phyloP scores from a whole-genome alignment of 2,329 filamentous ascomycete species.

The Escovopsis sp. region DNA sequence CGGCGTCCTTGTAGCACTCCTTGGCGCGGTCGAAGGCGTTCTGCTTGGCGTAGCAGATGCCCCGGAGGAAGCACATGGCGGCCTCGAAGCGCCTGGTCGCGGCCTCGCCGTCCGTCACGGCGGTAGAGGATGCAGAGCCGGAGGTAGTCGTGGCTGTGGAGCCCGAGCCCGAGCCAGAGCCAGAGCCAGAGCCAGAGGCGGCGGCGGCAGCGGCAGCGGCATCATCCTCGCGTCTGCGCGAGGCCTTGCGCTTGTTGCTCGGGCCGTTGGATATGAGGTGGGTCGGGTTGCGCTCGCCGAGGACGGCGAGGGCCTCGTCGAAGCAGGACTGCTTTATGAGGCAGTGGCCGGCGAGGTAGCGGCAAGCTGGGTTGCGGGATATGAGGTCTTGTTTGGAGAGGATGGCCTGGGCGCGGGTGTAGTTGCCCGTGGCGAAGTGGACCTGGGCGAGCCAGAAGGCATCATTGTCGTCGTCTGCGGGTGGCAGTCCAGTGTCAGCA shows the following conservation, averaged over 20 bases:
- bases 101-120: conserved; percentile 57
- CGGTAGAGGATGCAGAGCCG: too few species aligned
- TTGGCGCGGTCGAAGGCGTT: conserved; percentile 96
- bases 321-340: conserved; percentile 83
- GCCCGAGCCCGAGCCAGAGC: too few species aligned
- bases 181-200: too few species aligned
- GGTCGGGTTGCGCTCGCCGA: conserved; percentile 87
- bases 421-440: conserved; percentile 90
- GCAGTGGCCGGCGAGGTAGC: conserved; percentile 87
- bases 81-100: conserved; percentile 78
- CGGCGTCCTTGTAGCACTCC: conserved; percentile 95
- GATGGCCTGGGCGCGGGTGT: conserved; percentile 77
- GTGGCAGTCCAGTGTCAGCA: neutral
- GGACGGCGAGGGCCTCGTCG: conserved; percentile 70
- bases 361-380: conserved; percentile 66
- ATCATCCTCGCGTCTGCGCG: conserved; percentile 18
- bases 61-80: conserved; percentile 90
- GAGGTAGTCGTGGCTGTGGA: too few species aligned
- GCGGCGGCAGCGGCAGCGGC: conserved; percentile 26
- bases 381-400: conserved; percentile 74
- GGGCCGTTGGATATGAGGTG: conserved; percentile 55
- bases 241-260: conserved; percentile 22
- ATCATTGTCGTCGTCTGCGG: conserved; percentile 73
- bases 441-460: conserved; percentile 98
- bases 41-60: conserved; percentile 89